Evolutionary conservation across 352 stramenopile species (phyloP), one percentile per base, ranked within the genome.

Genomic region (Lagenidium giganteum): DNA sequence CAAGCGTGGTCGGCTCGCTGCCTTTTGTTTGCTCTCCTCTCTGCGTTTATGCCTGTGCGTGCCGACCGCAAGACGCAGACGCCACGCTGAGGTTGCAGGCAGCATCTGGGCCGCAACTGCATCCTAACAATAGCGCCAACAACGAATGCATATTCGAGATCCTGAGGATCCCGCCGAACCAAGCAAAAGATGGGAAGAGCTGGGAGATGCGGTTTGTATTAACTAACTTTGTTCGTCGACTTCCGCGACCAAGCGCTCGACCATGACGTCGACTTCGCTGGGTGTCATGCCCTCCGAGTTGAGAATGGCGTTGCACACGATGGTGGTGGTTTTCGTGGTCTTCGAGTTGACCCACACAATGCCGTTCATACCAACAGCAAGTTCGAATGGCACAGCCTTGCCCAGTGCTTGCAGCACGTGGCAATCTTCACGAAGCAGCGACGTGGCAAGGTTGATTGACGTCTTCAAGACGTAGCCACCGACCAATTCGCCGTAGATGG

Each of bases 301-400:
- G 44, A 90, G 72, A 42, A 96, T 86, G 30, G 82, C 83, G 47
- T 96, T 96, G 24, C 67, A 69, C 29, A 96, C 80, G 53, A 95
- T 66, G 27, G 78, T 88, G 28, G 87, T 93, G 49, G 91, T 72
- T 53, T 90, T 83, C 8, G 62, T 74, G n/a, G 71, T 73, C 42
- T 69, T 72, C 16, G 87, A 87, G 60, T 98, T 93, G 14, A 99
- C 76, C 95, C 95, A 99, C 26, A 99, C 75, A 28, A 94, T 64
- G 16, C 96, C 96, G 65, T 99, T 99, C 30, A 96, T 57, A 20
- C 96, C 96, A 28, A 98, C 75, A 37, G 89, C 87, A 46, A 99
- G 65, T 64, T 99, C 96, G 68, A 98, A 99, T 5, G 89, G 51
- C 28, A 98, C 52, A 2, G 62, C 47, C 40, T 72, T 78, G 29